Evolutionary conservation across 2,329 filamentous ascomycete species (phyloP).

Genomic region (Colletotrichum sp.): DNA sequence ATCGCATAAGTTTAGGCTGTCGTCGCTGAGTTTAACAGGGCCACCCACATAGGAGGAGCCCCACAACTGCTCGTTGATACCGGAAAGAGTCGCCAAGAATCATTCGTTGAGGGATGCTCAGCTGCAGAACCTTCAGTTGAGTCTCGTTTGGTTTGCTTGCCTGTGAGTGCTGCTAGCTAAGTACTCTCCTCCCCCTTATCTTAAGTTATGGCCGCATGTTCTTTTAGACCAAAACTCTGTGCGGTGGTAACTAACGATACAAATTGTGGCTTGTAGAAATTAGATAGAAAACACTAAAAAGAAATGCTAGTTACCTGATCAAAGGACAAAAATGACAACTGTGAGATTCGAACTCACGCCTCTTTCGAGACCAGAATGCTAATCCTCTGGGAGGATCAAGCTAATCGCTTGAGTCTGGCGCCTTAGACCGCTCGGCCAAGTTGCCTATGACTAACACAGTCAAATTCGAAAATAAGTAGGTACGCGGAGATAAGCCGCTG

Average conservation of each 20-base stretch:
- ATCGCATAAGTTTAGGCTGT: not conserved
- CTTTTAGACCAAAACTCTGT: not conserved
- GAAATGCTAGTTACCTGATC: not conserved
- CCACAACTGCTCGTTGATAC: not conserved
- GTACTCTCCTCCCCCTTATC: not conserved
- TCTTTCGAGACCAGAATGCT: constrained; percentile 1
- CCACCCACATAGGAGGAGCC: not conserved
- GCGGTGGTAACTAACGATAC: not conserved
- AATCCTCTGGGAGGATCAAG: not conserved
- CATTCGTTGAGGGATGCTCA: not conserved
- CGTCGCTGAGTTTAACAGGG: not conserved
- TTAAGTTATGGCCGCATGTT: not conserved
- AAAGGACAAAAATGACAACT: not conserved
- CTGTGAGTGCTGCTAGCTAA: not conserved
- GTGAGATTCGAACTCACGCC: constrained; percentile 7
- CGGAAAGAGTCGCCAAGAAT: not conserved
- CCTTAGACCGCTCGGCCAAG: constrained; percentile 7
- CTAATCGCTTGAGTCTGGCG: not conserved
- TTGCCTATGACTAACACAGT: not conserved
- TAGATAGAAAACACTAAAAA: too few relatives aligned
- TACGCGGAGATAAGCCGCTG: not conserved
- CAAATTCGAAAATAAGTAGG: not conserved
- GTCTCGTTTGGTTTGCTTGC: not conserved
- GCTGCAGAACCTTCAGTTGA: not conserved
- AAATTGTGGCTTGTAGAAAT: too few relatives aligned